These are phyloP conservation scores for Kodamaea sp. DNA, from an alignment of 1,139 yeast species.

Conservation along the genomic window DNA sequence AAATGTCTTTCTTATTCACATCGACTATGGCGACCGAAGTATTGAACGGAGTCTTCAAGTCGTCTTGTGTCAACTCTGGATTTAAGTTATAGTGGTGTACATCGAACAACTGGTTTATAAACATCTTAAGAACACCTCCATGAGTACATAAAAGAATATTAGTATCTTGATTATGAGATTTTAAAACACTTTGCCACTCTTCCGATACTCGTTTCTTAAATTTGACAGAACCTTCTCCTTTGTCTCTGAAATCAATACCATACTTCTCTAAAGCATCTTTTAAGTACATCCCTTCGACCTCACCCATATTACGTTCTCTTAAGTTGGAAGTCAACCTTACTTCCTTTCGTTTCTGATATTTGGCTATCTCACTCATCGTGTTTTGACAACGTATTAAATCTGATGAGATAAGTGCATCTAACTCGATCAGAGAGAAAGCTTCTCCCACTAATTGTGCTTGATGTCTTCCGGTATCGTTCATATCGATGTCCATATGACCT, in stretches of 20 bases:
- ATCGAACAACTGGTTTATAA: constrained; percentile 44
- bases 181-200: constrained; percentile 46
- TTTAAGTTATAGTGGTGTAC: constrained; percentile 37
- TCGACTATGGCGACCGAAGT: constrained; percentile 70
- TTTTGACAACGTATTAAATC: constrained; percentile 60
- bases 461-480: constrained; percentile 54
- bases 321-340: constrained; percentile 35
- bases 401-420: constrained; percentile 55
- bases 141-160: constrained; percentile 72
- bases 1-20: constrained; percentile 32
- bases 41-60: constrained; percentile 63
- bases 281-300: constrained; percentile 68
- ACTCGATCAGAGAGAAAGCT: constrained; percentile 31
- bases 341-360: constrained; percentile 21
- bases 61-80: constrained; percentile 33
- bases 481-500: constrained; percentile 63
- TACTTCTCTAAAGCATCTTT: constrained; percentile 55
- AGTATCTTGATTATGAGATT: constrained; percentile 32
- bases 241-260: constrained; percentile 35
- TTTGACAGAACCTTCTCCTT: constrained; percentile 42
- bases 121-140: constrained; percentile 78
- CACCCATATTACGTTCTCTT: constrained; percentile 81
- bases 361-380: constrained; percentile 43
- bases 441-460: constrained; percentile 56
- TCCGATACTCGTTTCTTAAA: constrained; percentile 49